Evolutionary conservation across 768 basidiomycete species (phyloP), one percentile per base, ranked within the genome.

Genomic region (Pisolithus orientalis): DNA sequence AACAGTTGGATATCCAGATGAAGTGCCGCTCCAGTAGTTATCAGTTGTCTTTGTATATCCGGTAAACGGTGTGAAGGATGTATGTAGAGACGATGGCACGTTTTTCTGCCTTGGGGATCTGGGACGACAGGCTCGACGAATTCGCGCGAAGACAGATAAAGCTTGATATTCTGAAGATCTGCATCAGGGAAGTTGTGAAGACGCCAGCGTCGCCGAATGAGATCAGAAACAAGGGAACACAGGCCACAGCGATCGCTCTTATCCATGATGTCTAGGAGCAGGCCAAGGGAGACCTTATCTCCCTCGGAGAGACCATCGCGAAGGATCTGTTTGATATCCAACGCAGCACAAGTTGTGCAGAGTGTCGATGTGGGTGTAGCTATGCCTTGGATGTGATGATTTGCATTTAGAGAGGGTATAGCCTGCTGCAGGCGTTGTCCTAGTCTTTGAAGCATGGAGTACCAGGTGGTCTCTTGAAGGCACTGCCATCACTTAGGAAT

Each of bases 281-380:
- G 13, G 14, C 52, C 34, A 29, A 52, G 13, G 17, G 37, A 31
- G 3, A 53, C 16, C 32, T 39, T 32, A 37, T 21, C 13, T 29
- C 53, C 25, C 40, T 42, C 9, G 17, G 11, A 42, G 27, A 53
- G 6, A 8, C 53, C 51, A 14, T 54, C 28, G 3, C 51, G 42
- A 5, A 54, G 32, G 32, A 53, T 44, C 16, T 14, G 11, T 10
- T 16, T 49, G 50, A 54, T 27, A 21, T 53, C 4, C 28, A 53
- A 31, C 14, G 49, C 4, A n/a, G 52, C 39, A 42, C 53, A 54
- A n/a, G 40, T 54, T 28, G 51, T 31, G 25, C 53, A 54, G 21
- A 52, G 34, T 28, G 52, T 21, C 28, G 31, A 21, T 5, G 42
- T 7, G 24, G 39, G 5, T 34, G 5, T 34, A 13, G 34, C 14